Evolutionary conservation across 495 filamentous ascomycete genomes (phyloP).

Genomic region (Amphirosellinia nigrospora): DNA sequence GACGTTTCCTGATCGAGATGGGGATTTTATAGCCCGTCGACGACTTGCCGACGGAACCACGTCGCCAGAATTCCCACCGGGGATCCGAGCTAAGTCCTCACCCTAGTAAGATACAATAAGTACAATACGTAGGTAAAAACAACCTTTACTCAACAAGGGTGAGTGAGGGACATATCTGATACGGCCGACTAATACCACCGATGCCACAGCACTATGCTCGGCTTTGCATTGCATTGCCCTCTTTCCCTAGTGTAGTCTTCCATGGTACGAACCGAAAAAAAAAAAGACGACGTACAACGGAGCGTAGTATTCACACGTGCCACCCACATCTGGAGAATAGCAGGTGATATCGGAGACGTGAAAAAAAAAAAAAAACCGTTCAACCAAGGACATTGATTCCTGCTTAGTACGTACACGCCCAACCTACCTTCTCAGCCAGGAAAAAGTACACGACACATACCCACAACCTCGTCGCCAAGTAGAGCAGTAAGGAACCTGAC

Average conservation of each 20-base stretch:
- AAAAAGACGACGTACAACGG: conserved; percentile 6
- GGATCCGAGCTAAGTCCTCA: background rate
- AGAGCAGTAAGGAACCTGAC: background rate
- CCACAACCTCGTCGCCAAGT: conserved; percentile 8
- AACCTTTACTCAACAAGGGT: conserved; percentile 2
- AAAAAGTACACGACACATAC: background rate
- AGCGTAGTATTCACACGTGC: conserved; percentile 26
- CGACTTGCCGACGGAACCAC: conserved; percentile 3
- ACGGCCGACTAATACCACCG: background rate
- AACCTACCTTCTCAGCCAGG: background rate
- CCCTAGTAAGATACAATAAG: background rate
- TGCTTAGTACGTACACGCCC: conserved; percentile 17
- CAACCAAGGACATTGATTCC: too few relatives aligned
- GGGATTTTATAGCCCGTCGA: background rate
- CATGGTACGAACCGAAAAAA: conserved; percentile 15
- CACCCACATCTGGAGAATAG: conserved; percentile 20
- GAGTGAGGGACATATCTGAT: conserved; percentile 4
- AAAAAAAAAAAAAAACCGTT: background rate
- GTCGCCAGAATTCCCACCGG: background rate
- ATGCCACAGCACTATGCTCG: background rate
- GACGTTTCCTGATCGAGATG: conserved; percentile 13
- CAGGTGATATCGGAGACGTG: conserved; percentile 15
- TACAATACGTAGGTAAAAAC: background rate
- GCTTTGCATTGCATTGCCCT: background rate
- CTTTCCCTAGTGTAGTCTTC: background rate